These are phyloP conservation scores for Collariella sp. DNA, from an alignment of 495 filamentous ascomycete genomes.

Conservation along the genomic window DNA sequence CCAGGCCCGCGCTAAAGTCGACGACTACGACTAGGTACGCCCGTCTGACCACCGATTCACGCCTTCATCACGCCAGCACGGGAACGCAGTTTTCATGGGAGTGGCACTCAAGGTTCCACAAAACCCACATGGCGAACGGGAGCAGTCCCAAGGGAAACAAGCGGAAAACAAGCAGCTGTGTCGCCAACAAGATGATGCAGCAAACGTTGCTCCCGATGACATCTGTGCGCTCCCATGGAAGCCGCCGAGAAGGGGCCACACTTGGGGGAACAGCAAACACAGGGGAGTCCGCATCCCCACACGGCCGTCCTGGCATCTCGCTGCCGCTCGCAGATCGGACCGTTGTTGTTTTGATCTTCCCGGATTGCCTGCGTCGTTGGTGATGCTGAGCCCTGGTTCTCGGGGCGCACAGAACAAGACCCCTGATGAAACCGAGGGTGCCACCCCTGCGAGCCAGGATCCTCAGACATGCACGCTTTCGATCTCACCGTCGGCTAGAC, in stretches of 20 bases:
- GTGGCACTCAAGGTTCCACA: neutral
- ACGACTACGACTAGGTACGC: too few species aligned
- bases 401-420: conserved; percentile 14
- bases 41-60: neutral
- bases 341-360: conserved; percentile 1
- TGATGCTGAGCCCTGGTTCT: conserved; percentile 1
- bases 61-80: neutral
- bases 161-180: neutral
- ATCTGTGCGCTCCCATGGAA: conserved; percentile 11
- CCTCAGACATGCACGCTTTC: conserved; percentile 18
- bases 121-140: neutral
- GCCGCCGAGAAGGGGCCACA: conserved; percentile 15
- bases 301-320: conserved; percentile 6
- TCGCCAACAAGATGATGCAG: neutral
- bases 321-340: neutral
- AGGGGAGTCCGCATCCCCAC: neutral
- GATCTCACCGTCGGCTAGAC: conserved; percentile 17
- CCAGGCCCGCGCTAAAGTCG: too few species aligned
- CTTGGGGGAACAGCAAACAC: conserved; percentile 1
- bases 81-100: neutral
- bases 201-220: neutral
- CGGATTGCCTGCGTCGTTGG: conserved; percentile 10
- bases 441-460: conserved; percentile 14
- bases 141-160: neutral
- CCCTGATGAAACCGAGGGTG: conserved; percentile 23